Base-by-base conservation (phyloP, 345 rosid genomes). In the Theobroma cacao region DNA sequence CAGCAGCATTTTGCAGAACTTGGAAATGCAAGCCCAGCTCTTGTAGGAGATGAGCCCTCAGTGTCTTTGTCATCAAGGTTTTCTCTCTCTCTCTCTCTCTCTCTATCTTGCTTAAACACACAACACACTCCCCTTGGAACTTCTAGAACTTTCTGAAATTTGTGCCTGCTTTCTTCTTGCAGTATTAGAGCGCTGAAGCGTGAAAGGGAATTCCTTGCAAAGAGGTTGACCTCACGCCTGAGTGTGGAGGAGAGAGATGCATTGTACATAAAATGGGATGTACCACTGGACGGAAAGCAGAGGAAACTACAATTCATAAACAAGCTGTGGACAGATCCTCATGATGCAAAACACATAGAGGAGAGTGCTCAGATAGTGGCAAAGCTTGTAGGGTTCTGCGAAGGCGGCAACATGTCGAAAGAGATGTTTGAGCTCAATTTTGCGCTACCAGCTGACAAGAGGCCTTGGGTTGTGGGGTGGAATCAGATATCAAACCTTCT, bases 401-500 rank as follows among this genome's bases (percentile, higher is more conserved):
- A 89, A 84, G 87, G 93, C 24, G 98, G 96, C 7, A 91, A 91
- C 82, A 85, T 97, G 79, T 89, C 99, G 11, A 97, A 94, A 84
- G 98, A 94, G 89, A 97, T 97, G 99, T 97, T 97, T 80, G 98
- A 97, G 84, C 99, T 97, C 80, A 97, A 97, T 77, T 93, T 97
- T 73, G 96, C 93, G 0, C 81, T 91, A 48, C 98, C 99, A 56
- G 69, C 92, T 0, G 99, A 93, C 58, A 97, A 84, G 84, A 93
- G 98, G 78, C 87, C 95, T 1, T 94, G 99, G 99, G 85, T 88
- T 52, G 90, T 87, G 85, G 98, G 94, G 41, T 97, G 99, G 99
- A 91, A 97, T 85, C 95, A 79, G 67, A 90, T 97, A 76, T 91
- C 98, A 67, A 91, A 91, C 78, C 90, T 97, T 78, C 92, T 97